Evolutionary conservation across 441 rosid genomes (phyloP).

Genomic region (Euphorbia schlechtendalii): DNA sequence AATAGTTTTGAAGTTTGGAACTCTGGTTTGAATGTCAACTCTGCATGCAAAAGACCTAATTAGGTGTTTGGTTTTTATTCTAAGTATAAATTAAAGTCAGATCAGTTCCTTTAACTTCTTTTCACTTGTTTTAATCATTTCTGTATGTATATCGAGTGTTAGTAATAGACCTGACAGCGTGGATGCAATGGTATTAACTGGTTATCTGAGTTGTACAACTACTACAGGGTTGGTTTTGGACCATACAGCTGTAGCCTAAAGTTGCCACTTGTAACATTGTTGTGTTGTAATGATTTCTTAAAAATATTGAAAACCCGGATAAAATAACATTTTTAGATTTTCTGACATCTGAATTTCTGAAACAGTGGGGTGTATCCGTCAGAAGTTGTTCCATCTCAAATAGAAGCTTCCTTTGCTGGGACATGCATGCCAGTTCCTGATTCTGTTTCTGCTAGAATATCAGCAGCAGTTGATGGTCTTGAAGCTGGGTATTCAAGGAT

Average conservation of each 20-base stretch:
- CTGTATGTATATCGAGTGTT: background rate
- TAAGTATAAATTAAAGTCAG: background rate
- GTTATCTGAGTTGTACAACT: background rate
- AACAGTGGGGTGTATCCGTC: slow-evolving; percentile 71
- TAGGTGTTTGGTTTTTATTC: background rate
- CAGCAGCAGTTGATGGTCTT: slow-evolving; percentile 35
- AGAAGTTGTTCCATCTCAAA: slow-evolving; percentile 34
- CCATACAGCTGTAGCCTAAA: background rate
- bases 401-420: slow-evolving; percentile 24
- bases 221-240: background rate
- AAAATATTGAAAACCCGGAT: too few relatives aligned
- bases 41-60: background rate
- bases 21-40: background rate
- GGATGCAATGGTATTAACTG: background rate
- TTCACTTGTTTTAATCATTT: background rate
- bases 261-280: background rate
- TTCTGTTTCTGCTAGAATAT: slow-evolving; percentile 31
- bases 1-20: background rate
- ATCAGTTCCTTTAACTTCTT: background rate
- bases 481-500: slow-evolving; percentile 53
- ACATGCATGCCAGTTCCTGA: slow-evolving; percentile 16
- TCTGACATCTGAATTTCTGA: slow-evolving; percentile 17
- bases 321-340: background rate
- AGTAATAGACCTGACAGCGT: background rate
- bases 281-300: too few relatives aligned